Base-by-base conservation (phyloP, 2,329 filamentous ascomycete genomes). In the Aspergillus arachidicola region DNA sequence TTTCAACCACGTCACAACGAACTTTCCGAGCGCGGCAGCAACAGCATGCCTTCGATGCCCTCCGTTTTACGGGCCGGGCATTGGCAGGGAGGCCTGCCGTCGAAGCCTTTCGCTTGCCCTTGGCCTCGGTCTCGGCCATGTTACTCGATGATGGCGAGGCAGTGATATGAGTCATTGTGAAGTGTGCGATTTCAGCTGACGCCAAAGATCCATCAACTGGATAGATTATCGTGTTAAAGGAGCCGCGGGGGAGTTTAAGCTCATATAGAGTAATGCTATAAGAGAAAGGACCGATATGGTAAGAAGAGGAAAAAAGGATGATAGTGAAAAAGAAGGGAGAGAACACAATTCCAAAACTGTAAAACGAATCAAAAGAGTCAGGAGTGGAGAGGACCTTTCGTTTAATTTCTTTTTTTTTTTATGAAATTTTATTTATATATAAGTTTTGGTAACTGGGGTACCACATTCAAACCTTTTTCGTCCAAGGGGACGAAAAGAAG, bases 21-120 rank as follows among this genome's bases (percentile, higher is more conserved):
- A 97, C 94, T 78, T 97, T 97, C 74, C 94, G 89, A 62, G 91
- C 89, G 72, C 94, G 87, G 79, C 94, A 97, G 71, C 91, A 93
- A 66, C 93, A 92, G 77, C 94, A 97, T 21, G 94, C 94, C 71
- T 94, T 91, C 11, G 93, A 93, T n/a, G 94, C 93, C 74, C 94
- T 87, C 73, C 93, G 86, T 80, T 97, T 97, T 59, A 89, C 87
- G 59, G 86, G 86, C 63, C 85, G 82, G 73, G 83, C 77, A 61
- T 80, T 78, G 66, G 80, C 80, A 59, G 84, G 80, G 51, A 89
- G 76, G 32, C 85, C 85, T 30, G 86, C 86, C 62, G 82, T 79
- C 46, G 84, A 82, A 50, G 84, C 83, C 71, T 87, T 87, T 66
- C 87, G 83, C 78, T 89, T 89, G 64, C 72, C 74, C 63, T 77